phyloP scores from a whole-genome alignment of 2,329 filamentous ascomycete genomes.

The Phyllosticta paracitricarpa region DNA sequence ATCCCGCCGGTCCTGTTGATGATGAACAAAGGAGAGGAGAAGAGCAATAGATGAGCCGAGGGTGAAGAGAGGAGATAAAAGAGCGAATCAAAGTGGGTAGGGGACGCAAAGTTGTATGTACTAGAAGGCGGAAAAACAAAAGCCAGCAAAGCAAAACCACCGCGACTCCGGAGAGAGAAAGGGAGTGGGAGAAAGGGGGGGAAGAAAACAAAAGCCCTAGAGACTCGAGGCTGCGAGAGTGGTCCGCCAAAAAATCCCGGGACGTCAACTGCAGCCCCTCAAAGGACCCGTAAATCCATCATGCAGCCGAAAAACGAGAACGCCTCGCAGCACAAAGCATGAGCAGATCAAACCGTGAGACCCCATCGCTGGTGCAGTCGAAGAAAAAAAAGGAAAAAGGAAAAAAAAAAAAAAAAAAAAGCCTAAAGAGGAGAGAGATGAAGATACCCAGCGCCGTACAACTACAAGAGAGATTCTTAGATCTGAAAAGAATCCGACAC shows the following conservation, averaged over 20 bases:
- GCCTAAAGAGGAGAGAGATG: neutral
- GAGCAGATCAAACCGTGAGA: neutral
- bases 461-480: conserved; percentile 8
- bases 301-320: conserved; percentile 6
- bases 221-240: neutral
- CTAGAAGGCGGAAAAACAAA: neutral
- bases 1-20: no score
- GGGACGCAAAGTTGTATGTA: conserved; percentile 1
- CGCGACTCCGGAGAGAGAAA: neutral
- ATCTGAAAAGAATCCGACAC: conserved; percentile 4
- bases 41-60: neutral
- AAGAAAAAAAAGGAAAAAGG: neutral
- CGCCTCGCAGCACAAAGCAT: conserved; percentile 3
- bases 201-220: neutral
- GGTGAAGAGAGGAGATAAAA: no score
- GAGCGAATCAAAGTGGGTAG: neutral
- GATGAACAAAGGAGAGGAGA: neutral
- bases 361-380: neutral
- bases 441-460: conserved; percentile 2
- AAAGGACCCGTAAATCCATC: neutral
- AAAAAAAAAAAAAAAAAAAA: neutral
- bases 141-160: neutral
- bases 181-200: neutral
- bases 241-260: conserved; percentile 1
- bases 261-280: neutral